A percentile compares a stretch with the other conserved stretches of the same genome.
Conservation (phyloP, 768 basidiomycete species). For the Naganishia onofrii region DNA sequence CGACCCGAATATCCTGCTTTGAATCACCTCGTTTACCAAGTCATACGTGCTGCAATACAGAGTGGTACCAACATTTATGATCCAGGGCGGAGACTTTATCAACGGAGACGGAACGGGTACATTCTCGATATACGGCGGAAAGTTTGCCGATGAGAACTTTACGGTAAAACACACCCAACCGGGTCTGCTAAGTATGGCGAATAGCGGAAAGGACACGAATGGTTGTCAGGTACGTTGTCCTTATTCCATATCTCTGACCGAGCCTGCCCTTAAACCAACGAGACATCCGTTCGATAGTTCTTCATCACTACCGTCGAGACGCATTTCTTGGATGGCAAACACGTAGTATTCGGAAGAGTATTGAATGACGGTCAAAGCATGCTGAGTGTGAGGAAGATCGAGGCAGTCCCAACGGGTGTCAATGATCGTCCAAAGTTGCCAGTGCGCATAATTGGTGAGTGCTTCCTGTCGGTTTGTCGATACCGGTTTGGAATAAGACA, state of each 20-base stretch:
- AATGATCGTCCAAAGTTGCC: constrained; percentile 21
- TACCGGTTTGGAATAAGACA: neutral
- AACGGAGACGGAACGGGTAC: constrained; percentile 93
- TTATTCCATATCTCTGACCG: neutral
- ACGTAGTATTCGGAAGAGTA: constrained; percentile 51
- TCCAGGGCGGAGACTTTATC: constrained; percentile 94
- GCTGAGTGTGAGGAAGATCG: constrained; percentile 92
- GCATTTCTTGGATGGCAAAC: constrained; percentile 79
- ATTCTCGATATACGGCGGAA: constrained; percentile 95
- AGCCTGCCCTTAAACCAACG: neutral
- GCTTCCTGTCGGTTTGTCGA: neutral
- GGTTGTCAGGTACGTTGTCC: constrained; percentile 29
- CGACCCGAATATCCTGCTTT: neutral
- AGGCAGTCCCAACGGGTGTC: constrained; percentile 76
- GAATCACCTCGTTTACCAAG: neutral
- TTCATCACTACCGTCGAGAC: constrained; percentile 95
- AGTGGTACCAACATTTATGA: constrained; percentile 68
- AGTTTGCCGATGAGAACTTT: constrained; percentile 95
- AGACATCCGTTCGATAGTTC: constrained; percentile 63
- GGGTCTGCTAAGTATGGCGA: constrained; percentile 86
- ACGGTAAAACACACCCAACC: constrained; percentile 79
- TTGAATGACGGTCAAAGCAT: constrained; percentile 62
- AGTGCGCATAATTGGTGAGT: constrained; percentile 25
- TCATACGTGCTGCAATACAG: constrained; percentile 34
- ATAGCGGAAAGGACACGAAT: constrained; percentile 36